A percentile compares a stretch with the other conserved stretches of the same genome.
Evolutionary conservation across 164 flowering plant species (phyloP).

Genomic region (Umbilicus rupestris): DNA sequence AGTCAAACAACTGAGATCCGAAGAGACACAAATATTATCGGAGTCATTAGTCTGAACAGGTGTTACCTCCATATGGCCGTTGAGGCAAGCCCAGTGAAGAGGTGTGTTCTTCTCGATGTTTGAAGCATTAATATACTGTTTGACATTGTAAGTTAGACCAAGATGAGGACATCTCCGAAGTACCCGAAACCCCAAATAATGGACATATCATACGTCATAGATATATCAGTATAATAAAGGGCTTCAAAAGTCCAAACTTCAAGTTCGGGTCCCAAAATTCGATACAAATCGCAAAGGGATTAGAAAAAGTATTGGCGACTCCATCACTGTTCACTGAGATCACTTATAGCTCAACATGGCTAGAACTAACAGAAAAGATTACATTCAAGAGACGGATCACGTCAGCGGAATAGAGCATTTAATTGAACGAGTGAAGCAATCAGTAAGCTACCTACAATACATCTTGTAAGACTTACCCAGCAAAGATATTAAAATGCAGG

Average conservation of each 20-base stretch:
- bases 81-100: constrained; percentile 94
- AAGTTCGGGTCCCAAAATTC: too few relatives aligned
- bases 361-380: too few relatives aligned
- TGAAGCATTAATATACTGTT: constrained; percentile 64
- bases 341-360: too few relatives aligned
- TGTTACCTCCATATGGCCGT: constrained; percentile 74
- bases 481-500: background rate
- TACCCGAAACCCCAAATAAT: too few relatives aligned
- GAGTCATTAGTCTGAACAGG: background rate
- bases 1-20: background rate
- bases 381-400: too few relatives aligned
- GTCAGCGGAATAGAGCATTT: too few relatives aligned
- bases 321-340: too few relatives aligned
- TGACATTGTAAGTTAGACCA: constrained; percentile 5
- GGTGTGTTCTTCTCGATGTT: constrained; percentile 84
- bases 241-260: too few relatives aligned
- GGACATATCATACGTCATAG: too few relatives aligned
- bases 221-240: too few relatives aligned
- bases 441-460: background rate
- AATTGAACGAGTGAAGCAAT: background rate
- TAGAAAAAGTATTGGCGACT: too few relatives aligned
- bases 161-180: background rate
- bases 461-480: background rate
- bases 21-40: background rate
- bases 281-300: too few relatives aligned